Evolutionary conservation across 1,139 yeast genomes (phyloP), one percentile per base, ranked within the genome.

Genomic region (Taphrina deformans): DNA sequence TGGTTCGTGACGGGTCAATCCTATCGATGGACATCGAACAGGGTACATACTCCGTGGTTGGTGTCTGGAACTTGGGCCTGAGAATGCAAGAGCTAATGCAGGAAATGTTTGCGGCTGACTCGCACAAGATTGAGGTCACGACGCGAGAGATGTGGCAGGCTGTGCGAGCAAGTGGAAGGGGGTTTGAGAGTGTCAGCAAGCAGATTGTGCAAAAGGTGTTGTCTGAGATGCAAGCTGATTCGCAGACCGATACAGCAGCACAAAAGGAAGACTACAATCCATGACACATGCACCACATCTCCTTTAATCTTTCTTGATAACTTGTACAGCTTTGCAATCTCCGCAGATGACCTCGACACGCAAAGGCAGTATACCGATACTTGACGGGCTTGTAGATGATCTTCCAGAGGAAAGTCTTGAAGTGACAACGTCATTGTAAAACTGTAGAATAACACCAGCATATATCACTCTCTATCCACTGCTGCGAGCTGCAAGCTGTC

Each of bases 21-120:
- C 12, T 58, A 6, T 35, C 26, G 27, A 12, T 41, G n/a, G 52
- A 51, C 29, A 27, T 26, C 16, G 27, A 29, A 4, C 23, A 16
- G 14, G 64, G 64, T 12, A 48, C 53, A 16, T 64, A 38, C 35
- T 38, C 53, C 21, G 55, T 61, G 14, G 38, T 64, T 2, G 66
- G 66, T 2, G 26, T 27, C n/a, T 64, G 66, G 66, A 64, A 64
- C 41, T 53, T 64, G 14, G 60, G 59, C n/a, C 26, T 41, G 23
- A 21, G 31, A 5, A 27, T 64, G 44, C 58, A 31, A 24, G 31
- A 35, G 14, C 14, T 53, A 16, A 24, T 53, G 33, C 45, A 24
- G n/a, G 46, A 40, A 16, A 35, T 29, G 46, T 53, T 53, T 18
- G 48, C 44, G 31, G 31, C 21, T n/a, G 31, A 24, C 12, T n/a